Evolutionary conservation across 2,329 filamentous ascomycete species (phyloP), one percentile per base, ranked within the genome.

Genomic region (Talaromyces marneffei): DNA sequence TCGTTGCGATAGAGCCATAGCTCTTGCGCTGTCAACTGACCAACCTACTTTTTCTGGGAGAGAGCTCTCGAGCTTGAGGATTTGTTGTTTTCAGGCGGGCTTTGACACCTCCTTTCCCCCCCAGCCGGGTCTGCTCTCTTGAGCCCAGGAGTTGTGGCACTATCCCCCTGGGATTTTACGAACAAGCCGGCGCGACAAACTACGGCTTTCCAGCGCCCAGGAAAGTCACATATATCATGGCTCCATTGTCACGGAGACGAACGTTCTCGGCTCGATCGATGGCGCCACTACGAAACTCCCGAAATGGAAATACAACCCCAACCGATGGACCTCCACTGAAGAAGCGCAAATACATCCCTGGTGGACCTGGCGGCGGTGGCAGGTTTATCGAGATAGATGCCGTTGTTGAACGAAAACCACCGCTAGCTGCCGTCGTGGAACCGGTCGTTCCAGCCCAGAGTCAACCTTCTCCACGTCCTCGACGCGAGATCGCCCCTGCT

Each of bases 351-450:
- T 97, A 96, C 77, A 84, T 95, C 53, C 91, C 93, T 35, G 92
- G 92, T 53, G 92, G 91, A 2, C 88, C 91, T 62, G 91, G 91
- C 40, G 92, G 92, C 50, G 91, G 92, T 62, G 91, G 92, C 20
- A 82, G 92, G 71, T 96, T 92, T 74, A 80, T 94, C 37, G 90
- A 95, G 67, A 82, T 87, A 60, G 85, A 91, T 61, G 83, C 84
- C 57, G 60, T 62, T 27, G 48, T 58, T 27, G 79, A 82, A 63
- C 85, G 88, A 65, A 83, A 82, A 44, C 79, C 78, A 72, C 73
- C 77, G 63, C 42, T 67, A 67, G 16, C 59, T 68, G 71, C 77
- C 54, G 27, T 59, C 25, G 23, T 14, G 18, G 37, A 59, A 37
- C 60, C 60, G 8, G 42, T 33, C 20, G 27, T 12, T 27, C 78